Conservation (phyloP, 1,284 basidiomycete species). For the Fistulina hepatica region DNA sequence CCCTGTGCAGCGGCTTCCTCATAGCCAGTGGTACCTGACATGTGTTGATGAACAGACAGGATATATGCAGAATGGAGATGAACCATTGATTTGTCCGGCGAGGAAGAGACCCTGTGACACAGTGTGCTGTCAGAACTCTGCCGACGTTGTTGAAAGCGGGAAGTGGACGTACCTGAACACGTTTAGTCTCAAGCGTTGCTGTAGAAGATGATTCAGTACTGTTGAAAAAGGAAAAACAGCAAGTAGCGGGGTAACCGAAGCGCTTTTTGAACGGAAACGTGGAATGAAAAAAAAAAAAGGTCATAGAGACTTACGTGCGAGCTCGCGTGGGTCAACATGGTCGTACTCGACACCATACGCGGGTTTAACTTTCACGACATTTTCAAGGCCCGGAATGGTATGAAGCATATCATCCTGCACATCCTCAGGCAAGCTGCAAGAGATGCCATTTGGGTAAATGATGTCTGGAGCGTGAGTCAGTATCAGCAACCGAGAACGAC, state of each 20-base stretch:
- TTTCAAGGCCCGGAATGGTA: slow-evolving; percentile 76
- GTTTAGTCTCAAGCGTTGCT: slow-evolving; percentile 81
- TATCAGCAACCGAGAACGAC: background rate
- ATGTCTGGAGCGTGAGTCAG: slow-evolving; percentile 36
- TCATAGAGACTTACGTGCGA: slow-evolving; percentile 40
- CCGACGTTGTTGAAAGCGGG: background rate
- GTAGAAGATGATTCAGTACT: too few relatives aligned
- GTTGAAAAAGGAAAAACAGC: slow-evolving; percentile 4
- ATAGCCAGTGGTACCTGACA: slow-evolving; percentile 74
- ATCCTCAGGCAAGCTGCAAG: slow-evolving; percentile 78
- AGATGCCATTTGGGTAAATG: slow-evolving; percentile 85
- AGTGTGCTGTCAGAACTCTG: background rate
- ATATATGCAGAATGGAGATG: slow-evolving; percentile 5
- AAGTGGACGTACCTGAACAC: slow-evolving; percentile 42
- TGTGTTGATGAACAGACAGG: slow-evolving; percentile 1
- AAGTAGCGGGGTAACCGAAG: too few relatives aligned
- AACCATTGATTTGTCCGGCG: slow-evolving; percentile 81
- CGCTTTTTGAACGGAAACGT: too few relatives aligned
- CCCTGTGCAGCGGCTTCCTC: slow-evolving; percentile 90
- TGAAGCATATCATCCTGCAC: slow-evolving; percentile 71
- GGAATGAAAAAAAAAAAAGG: slow-evolving; percentile 4
- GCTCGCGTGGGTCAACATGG: slow-evolving; percentile 78
- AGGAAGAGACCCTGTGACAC: slow-evolving; percentile 61
- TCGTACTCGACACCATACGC: slow-evolving; percentile 94
- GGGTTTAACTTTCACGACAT: slow-evolving; percentile 69